Base-by-base conservation (phyloP, 148 eudicot genomes). In the Mesembryanthemum crystallinum region DNA sequence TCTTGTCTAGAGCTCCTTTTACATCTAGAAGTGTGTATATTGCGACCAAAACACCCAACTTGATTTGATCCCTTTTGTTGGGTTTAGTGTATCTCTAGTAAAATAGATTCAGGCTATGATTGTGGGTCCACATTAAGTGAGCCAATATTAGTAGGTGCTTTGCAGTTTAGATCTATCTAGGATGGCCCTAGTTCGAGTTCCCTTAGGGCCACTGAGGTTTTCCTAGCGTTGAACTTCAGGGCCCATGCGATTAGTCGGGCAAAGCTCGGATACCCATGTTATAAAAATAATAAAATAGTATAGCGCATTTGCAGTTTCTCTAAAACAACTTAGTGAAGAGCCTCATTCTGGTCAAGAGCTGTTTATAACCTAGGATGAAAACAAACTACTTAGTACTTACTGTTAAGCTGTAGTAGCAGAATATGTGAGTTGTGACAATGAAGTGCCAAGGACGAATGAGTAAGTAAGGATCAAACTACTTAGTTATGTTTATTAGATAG, bases 1-100 rank as follows among this genome's bases (percentile, higher is more conserved):
- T 55, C 23, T 28, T 30, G 43, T 52, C 13, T 59, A 28, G 54
- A 69, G 43, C 54, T 25, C 7, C 71, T 67, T 67, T 35, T 76
- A 66, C 77, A 27, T 27, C 58, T 23, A 43, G 57, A 14, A n/a
- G n/a, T n/a, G 51, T 23, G 39, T 39, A 23, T 42, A n/a, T 23
- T 18, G 13, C 18, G 17, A 33, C 68, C 11, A 33, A 23, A 64
- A 64, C 25, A 20, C 37, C 35, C 21, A 33, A 21, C 25, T 14
- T 33, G 21, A 20, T 20, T 33, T 33, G 37, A 64, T 64, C 25
- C 45, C 68, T 64, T 33, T n/a, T n/a, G 2, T 6, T 9, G 21
- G 7, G 25, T 64, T 18, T 64, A 64, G 6, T 64, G 68, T 32
- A 7, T 33, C 39, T 64, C 43, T 39, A 20, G 12, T 17, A 21